Percentiles rank a stretch among this genome's conserved stretches.
Evolutionary conservation across 148 eudicot genomes (phyloP).

Genomic region (Vaccinium macrocarpon): DNA sequence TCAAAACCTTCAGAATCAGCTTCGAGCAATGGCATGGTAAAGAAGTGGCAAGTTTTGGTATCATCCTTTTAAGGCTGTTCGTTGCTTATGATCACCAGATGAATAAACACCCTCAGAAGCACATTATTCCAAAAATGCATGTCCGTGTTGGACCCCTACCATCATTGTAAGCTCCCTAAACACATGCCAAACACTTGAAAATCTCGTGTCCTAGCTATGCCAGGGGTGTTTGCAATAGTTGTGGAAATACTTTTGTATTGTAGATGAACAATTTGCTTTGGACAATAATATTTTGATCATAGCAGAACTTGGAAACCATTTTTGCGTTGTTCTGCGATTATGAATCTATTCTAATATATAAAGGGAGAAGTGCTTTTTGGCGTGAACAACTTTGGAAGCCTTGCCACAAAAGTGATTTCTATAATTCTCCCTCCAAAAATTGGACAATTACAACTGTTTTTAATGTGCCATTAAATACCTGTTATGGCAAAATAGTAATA

Average conservation of each 20-base stretch:
- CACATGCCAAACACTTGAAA: neutral
- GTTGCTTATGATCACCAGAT: neutral
- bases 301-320: neutral
- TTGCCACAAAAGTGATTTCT: too few species aligned
- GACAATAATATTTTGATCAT: neutral
- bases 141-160: neutral
- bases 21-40: conserved; percentile 1
- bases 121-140: neutral
- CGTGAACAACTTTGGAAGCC: too few species aligned
- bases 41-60: neutral
- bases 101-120: neutral
- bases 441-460: too few species aligned
- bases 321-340: neutral
- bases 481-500: too few species aligned
- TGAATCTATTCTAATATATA: too few species aligned
- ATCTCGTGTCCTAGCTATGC: neutral
- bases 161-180: neutral
- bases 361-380: too few species aligned
- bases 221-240: neutral
- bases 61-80: neutral
- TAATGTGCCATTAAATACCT: too few species aligned
- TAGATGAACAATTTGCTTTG: neutral
- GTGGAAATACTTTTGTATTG: neutral
- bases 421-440: too few species aligned
- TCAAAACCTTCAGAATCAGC: neutral